These are phyloP conservation scores for Trypanosoma cruzi DNA, from an alignment of 208 protist genomes.

Conservation along the genomic window DNA sequence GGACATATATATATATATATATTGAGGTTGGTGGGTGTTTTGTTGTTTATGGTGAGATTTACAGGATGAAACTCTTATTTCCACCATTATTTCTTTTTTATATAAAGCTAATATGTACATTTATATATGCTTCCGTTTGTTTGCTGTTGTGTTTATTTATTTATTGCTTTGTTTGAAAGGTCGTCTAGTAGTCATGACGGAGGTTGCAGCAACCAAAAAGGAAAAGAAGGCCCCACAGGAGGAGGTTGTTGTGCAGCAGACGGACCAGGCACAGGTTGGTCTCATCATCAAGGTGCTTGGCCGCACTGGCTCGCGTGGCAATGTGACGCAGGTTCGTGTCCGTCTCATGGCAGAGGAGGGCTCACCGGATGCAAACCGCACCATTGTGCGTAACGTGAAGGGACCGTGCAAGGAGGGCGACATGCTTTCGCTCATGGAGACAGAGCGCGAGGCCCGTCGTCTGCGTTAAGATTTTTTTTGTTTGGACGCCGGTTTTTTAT, in stretches of 20 bases:
- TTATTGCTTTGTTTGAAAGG: slow-evolving; percentile 21
- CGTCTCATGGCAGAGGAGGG: slow-evolving; percentile 93
- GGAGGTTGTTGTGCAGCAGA: slow-evolving; percentile 70
- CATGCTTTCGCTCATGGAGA: slow-evolving; percentile 99
- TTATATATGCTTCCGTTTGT: too few species aligned
- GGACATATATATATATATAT: not conserved
- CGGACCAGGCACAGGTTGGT: slow-evolving; percentile 93
- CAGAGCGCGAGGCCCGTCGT: slow-evolving; percentile 99
- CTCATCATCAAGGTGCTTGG: slow-evolving; percentile 98
- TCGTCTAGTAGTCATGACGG: slow-evolving; percentile 24
- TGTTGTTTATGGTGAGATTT: too few species aligned
- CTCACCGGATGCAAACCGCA: slow-evolving; percentile 91
- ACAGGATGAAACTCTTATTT: not conserved
- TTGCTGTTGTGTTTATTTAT: too few species aligned
- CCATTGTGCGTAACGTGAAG: slow-evolving; percentile 99
- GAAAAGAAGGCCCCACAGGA: slow-evolving; percentile 79
- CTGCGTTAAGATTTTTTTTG: slow-evolving; percentile 95
- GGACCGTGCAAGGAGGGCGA: slow-evolving; percentile 98
- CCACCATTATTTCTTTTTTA: not conserved
- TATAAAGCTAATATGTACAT: too few species aligned
- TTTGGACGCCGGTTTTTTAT: slow-evolving; percentile 61
- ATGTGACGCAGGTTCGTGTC: slow-evolving; percentile 98
- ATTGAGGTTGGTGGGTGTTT: not conserved
- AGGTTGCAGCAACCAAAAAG: slow-evolving; percentile 69
- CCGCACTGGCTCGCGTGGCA: slow-evolving; percentile 99